Evolutionary conservation across 148 eudicot species (phyloP).

Genomic region (Cornus suecica): DNA sequence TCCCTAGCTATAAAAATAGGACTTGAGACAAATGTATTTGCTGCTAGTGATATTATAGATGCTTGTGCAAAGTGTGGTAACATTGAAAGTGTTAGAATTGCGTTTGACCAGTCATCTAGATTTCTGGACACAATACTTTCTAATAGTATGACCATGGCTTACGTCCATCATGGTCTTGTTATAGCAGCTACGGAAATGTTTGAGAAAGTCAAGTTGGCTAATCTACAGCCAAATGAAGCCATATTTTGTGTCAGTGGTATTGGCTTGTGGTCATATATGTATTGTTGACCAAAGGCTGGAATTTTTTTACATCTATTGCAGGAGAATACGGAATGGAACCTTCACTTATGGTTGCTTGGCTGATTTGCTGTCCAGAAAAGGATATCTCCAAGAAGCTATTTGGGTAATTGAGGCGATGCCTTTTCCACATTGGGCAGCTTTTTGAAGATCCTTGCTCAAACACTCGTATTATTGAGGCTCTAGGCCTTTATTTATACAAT

Average conservation of each 20-base stretch:
- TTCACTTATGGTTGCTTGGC: slow-evolving; percentile 24
- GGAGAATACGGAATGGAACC: slow-evolving; percentile 24
- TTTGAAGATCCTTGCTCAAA: slow-evolving; percentile 29
- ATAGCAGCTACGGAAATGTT: slow-evolving; percentile 23
- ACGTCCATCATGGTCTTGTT: slow-evolving; percentile 25
- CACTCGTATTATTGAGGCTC: too few relatives aligned
- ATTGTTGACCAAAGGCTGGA: slow-evolving; percentile 23
- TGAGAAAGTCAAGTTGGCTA: slow-evolving; percentile 16
- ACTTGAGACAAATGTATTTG: slow-evolving; percentile 12
- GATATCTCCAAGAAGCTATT: slow-evolving; percentile 22
- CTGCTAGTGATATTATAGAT: slow-evolving; percentile 20
- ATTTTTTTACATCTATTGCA: slow-evolving; percentile 23
- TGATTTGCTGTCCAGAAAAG: slow-evolving; percentile 28
- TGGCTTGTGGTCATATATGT: slow-evolving; percentile 26
- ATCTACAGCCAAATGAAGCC: slow-evolving; percentile 21
- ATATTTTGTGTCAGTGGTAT: slow-evolving; percentile 25
- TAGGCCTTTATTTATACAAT: too few relatives aligned
- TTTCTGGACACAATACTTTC: slow-evolving; percentile 15
- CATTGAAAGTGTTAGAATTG: slow-evolving; percentile 19
- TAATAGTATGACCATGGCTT: slow-evolving; percentile 27
- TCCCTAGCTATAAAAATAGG: slow-evolving; percentile 14
- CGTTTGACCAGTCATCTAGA: slow-evolving; percentile 14
- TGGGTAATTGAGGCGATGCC: slow-evolving; percentile 19
- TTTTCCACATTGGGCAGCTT: slow-evolving; percentile 30
- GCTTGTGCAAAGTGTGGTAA: slow-evolving; percentile 29